These are phyloP conservation scores for Deakozyma indianensis DNA, from an alignment of 805 yeast genomes.

Conservation along the genomic window DNA sequence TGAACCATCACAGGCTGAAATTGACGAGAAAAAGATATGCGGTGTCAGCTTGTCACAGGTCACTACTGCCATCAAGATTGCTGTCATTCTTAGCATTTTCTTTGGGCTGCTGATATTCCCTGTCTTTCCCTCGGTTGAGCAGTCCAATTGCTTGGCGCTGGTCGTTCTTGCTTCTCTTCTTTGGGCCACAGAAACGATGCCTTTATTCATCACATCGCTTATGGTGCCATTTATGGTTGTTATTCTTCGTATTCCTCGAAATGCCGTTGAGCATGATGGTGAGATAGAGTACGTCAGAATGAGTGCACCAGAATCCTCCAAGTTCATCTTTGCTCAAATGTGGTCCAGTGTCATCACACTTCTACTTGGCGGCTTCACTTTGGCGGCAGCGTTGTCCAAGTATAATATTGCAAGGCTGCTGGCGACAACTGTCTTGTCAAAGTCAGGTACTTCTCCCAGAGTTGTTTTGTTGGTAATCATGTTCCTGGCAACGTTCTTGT, in stretches of 20 bases:
- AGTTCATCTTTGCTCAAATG: slow-evolving; percentile 72
- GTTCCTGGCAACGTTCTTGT: slow-evolving; percentile 71
- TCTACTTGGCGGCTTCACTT: slow-evolving; percentile 81
- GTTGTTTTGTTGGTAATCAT: slow-evolving; percentile 64
- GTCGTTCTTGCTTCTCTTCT: slow-evolving; percentile 66
- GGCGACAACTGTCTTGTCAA: slow-evolving; percentile 66
- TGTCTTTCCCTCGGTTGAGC: slow-evolving; percentile 32
- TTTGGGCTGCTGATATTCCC: slow-evolving; percentile 29
- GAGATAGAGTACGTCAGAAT: slow-evolving; percentile 24
- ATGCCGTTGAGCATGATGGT: slow-evolving; percentile 31
- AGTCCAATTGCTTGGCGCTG: slow-evolving; percentile 75
- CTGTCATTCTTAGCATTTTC: slow-evolving; percentile 35
- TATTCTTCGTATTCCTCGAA: slow-evolving; percentile 40
- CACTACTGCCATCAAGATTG: slow-evolving; percentile 19
- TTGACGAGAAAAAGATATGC: neutral
- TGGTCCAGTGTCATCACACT: slow-evolving; percentile 92
- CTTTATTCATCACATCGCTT: slow-evolving; percentile 78
- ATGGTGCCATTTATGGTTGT: slow-evolving; percentile 74
- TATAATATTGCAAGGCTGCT: slow-evolving; percentile 76
- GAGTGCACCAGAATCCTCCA: slow-evolving; percentile 55
- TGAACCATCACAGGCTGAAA: slow-evolving; percentile 8
- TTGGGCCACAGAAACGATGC: slow-evolving; percentile 95
- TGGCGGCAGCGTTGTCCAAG: slow-evolving; percentile 90
- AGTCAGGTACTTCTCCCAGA: slow-evolving; percentile 78
- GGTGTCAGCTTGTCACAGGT: slow-evolving; percentile 5